Base-by-base conservation (phyloP, 345 rosid genomes). In the Linum tenue region DNA sequence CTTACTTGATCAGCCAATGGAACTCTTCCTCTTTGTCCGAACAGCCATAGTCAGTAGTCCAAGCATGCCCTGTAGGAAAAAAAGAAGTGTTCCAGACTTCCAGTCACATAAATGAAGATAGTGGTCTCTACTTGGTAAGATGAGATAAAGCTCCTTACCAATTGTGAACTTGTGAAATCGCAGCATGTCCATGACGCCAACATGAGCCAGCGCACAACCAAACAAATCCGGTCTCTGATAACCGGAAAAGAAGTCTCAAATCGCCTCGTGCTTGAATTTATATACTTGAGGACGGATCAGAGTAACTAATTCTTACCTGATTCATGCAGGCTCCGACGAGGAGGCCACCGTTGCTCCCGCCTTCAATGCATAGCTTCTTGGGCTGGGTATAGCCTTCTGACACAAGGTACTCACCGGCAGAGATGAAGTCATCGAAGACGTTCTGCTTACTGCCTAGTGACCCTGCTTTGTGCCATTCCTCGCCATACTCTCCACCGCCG, bases 171-270 rank as follows among this genome's bases (percentile, higher is more conserved):
- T 90, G 82, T 90, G 99, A 69, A 94, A 90, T 53, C 97, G 81
- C 42, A 94, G 84, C 96, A 94, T 94, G 77, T 94, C 99, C 99
- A 90, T 94, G 40, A 94, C 99, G 42, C 99, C 99, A 37, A 94
- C 99, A 75, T 90, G 95, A 66, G 97, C 96, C 84, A 94, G 75
- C 57, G 96, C 99, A 76, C 99, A 94, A 37, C 99, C 97, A 64
- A 88, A 94, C 59, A 94, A 96, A 67, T 94, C 99, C 10, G 97
- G 99, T 79, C 96, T 88, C 99, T 92, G 84, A 4, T 41, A 41
- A 22, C 66, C 63, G 56, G 37, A 63, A 15, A 57, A 0, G 58
- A 44, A 42, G 14, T 15, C 0, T 16, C 4, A 42, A 59, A 39
- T 2, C 65, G 17, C 6, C 8, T 64, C 55, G 60, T 22, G 31